Evolutionary conservation across 1,284 basidiomycete genomes (phyloP).

Genomic region (Microbotryomycetes sp.): DNA sequence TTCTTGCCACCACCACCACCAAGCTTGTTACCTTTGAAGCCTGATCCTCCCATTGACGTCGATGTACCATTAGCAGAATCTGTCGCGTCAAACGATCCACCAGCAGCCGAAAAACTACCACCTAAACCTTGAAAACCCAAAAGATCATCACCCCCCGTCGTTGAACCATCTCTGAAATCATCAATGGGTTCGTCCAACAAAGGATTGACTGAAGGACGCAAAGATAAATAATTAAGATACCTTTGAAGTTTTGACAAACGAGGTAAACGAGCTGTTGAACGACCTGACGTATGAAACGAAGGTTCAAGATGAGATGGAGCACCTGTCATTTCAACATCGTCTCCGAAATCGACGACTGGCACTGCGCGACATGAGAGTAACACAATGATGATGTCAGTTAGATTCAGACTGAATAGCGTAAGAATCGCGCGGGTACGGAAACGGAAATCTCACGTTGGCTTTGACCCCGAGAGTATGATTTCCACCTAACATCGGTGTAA

Average conservation of each 20-base stretch:
- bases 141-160: conserved; percentile 5
- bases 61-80: too few species aligned
- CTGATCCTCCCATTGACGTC: background rate
- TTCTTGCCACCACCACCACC: conserved; percentile 52
- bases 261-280: conserved; percentile 21
- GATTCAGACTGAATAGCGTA: background rate
- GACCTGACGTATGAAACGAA: conserved; percentile 23
- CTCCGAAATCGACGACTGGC: conserved; percentile 55
- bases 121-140: too few species aligned
- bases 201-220: conserved; percentile 68
- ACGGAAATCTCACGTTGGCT: conserved; percentile 54
- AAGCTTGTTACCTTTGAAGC: background rate
- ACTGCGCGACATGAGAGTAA: conserved; percentile 45
- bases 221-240: conserved; percentile 63
- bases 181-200: conserved; percentile 55
- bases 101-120: background rate
- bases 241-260: conserved; percentile 41
- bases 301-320: conserved; percentile 34
- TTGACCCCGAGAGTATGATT: conserved; percentile 73
- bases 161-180: conserved; percentile 38
- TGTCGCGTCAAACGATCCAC: background rate
- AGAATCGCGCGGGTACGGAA: background rate
- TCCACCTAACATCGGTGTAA: conserved; percentile 92
- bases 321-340: conserved; percentile 47
- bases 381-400: background rate